These are phyloP conservation scores for Umbelopsis ramanniana DNA, from an alignment of 192 early-diverging fungal species.

Conservation along the genomic window DNA sequence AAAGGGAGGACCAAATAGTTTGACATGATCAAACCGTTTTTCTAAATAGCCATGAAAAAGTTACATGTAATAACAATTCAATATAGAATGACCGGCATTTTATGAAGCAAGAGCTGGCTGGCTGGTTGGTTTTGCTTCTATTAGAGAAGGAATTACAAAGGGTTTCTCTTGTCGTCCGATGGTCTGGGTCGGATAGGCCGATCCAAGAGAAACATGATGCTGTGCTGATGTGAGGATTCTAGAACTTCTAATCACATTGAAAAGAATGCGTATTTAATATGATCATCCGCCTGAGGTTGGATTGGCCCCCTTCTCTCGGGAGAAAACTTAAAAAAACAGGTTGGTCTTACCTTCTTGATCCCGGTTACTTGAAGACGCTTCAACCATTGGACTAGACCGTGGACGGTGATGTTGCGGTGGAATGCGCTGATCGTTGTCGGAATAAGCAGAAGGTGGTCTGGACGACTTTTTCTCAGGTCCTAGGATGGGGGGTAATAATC, in stretches of 20 bases:
- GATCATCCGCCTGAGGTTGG: no score
- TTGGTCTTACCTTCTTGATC: neutral
- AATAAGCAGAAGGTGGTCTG: neutral
- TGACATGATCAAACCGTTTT: no score
- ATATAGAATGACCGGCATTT: neutral
- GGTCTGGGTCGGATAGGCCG: constrained; percentile 4
- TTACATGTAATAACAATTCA: no score
- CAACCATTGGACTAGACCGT: neutral
- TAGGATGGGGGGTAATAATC: neutral
- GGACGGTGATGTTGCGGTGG: neutral
- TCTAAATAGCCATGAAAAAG: no score
- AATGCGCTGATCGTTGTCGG: neutral
- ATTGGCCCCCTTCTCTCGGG: neutral
- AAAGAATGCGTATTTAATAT: no score
- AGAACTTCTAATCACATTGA: neutral
- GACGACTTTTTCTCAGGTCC: neutral
- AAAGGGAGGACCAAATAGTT: no score
- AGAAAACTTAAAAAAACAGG: neutral
- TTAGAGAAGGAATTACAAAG: neutral
- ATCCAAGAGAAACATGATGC: constrained; percentile 7
- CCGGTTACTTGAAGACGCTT: neutral
- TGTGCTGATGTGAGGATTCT: constrained; percentile 7
- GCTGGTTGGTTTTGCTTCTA: neutral
- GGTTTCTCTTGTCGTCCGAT: constrained; percentile 4
- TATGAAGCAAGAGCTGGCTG: neutral